Conservation (phyloP, 257 asterid species). For the Agastache rugosa region DNA sequence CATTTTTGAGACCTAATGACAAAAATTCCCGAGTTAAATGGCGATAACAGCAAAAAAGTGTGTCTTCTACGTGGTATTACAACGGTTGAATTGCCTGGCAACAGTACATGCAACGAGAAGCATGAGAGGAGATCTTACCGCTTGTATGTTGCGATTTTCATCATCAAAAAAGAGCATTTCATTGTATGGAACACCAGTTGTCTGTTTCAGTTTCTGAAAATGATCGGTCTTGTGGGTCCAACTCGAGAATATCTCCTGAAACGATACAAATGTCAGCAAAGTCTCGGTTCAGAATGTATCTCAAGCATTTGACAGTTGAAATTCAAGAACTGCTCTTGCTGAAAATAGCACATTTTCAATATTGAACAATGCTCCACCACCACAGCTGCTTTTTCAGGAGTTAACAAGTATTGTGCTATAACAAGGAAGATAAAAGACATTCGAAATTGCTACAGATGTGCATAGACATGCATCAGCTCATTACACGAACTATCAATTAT, state of each 20-base stretch:
- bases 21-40: background rate
- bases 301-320: background rate
- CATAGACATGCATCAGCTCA: background rate
- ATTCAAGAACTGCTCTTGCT: background rate
- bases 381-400: background rate
- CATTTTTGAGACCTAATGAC: conserved; percentile 46
- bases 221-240: conserved; percentile 93
- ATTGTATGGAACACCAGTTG: conserved; percentile 68
- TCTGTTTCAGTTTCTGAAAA: conserved; percentile 69
- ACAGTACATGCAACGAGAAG: background rate
- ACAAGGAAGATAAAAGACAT: too few species aligned
- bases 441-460: background rate
- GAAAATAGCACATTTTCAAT: background rate
- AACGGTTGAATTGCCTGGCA: background rate
- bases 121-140: conserved; percentile 52
- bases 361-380: background rate
- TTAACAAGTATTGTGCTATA: background rate
- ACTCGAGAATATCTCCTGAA: conserved; percentile 88
- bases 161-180: conserved; percentile 93
- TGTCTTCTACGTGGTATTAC: background rate
- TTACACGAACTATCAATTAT: too few species aligned
- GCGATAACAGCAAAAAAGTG: background rate
- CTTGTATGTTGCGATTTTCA: conserved; percentile 76
- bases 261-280: conserved; percentile 24
- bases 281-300: conserved; percentile 5